Base-by-base conservation (phyloP, 805 yeast genomes). In the Candida argentea region DNA sequence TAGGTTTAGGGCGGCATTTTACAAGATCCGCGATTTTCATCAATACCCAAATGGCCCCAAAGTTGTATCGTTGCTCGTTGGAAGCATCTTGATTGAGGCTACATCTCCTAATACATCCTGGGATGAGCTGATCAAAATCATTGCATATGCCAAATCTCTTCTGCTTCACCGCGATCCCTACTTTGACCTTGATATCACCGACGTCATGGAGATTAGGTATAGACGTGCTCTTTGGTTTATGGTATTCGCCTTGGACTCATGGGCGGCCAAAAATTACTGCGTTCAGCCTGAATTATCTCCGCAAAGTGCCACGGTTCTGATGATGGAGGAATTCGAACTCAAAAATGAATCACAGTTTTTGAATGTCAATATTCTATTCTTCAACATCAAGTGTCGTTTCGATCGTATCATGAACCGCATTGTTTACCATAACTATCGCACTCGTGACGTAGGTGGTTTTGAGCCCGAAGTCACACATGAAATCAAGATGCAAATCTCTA, bases 151-250 rank as follows among this genome's bases (percentile, higher is more conserved):
- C 1, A 75, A 73, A 38, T 54, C 67, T 24, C 51, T 71, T 18
- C 71, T 71, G 29, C 44, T 75, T 20, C 73, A 75, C 38, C 65
- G 74, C 42, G 82, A 75, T 40, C 81, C 81, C 3, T 56, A 67
- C n/a, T 50, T 61, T 1, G 62, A 67, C 25, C 67, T 73, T 33
- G 61, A 66, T 22, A 58, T 71, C 20, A 54, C 61, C 3, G 69
- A 71, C 35, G 52, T 59, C 43, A 62, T 60, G 29, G 55, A 63
- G 14, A 62, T 74, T 5, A 73, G 70, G 34, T 55, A 64, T 26
- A 56, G 76, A 45, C 57, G 81, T 43, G 43, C 72, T 29, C 44
- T 75, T n/a, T 75, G 81, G 80, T 75, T 80, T 80, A 74, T 72
- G 21, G 68, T 75, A 5, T 72, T 73, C 35, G 70, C 71, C 16